Evolutionary conservation across 441 rosid genomes (phyloP).

Genomic region (Rhodomyrtus psidioides): DNA sequence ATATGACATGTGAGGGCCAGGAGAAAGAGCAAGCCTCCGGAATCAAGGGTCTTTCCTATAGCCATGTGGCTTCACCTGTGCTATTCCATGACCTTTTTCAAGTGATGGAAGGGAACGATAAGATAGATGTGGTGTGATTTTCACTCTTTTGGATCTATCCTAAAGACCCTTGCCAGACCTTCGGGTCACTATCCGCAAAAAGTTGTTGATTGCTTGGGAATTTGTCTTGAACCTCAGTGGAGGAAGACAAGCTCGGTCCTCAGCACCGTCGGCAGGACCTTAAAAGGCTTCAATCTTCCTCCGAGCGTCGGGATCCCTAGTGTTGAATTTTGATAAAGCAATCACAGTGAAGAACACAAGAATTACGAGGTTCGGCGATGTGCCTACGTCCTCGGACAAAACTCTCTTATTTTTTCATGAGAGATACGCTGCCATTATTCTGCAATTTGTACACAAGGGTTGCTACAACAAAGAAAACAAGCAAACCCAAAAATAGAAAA

Average conservation of each 20-base stretch:
- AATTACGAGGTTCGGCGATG: no score
- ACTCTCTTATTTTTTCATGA: no score
- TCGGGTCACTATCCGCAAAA: not conserved
- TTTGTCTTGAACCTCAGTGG: not conserved
- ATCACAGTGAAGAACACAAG: no score
- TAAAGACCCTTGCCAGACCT: not conserved
- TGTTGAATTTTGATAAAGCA: no score
- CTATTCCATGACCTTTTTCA: not conserved
- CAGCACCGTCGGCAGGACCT: no score
- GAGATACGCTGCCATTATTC: no score
- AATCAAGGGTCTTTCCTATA: not conserved
- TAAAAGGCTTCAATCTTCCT: no score
- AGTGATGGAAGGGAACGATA: not conserved
- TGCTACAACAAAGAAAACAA: no score
- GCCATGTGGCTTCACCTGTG: not conserved
- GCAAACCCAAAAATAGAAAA: no score
- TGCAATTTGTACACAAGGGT: no score
- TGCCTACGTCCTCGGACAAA: no score
- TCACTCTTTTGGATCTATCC: not conserved
- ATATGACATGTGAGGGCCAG: not conserved
- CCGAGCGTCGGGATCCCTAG: no score
- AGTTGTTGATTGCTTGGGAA: not conserved
- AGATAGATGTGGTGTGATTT: not conserved
- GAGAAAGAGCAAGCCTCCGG: not conserved
- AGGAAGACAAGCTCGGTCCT: not conserved